Percentiles rank a stretch among this genome's conserved stretches.
Conservation (phyloP, 1,284 basidiomycete genomes). For the Cryptococcus sp. region DNA sequence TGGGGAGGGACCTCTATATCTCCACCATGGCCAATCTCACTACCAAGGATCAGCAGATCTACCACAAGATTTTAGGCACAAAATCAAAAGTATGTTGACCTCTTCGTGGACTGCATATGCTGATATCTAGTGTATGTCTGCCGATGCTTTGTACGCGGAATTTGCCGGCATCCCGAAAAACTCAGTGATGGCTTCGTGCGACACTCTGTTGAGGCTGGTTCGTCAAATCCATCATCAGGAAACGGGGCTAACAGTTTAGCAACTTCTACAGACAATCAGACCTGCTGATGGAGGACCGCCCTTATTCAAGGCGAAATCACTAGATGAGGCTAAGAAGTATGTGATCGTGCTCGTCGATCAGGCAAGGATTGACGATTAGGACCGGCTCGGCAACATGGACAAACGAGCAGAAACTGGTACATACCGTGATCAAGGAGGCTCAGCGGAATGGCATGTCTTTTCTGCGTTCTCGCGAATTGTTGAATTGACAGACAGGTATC, state of each 20-base stretch:
- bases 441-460: slow-evolving; percentile 13
- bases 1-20: background rate
- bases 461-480: background rate
- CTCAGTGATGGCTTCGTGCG: slow-evolving; percentile 19
- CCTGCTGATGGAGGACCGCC: background rate
- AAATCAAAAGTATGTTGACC: slow-evolving; percentile 35
- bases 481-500: slow-evolving; percentile 13
- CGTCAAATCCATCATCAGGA: slow-evolving; percentile 1
- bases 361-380: background rate
- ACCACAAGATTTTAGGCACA: slow-evolving; percentile 39
- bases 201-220: slow-evolving; percentile 20
- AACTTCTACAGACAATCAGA: too few species aligned
- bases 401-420: slow-evolving; percentile 33
- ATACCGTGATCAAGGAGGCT: slow-evolving; percentile 18
- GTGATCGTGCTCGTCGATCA: background rate
- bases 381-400: slow-evolving; percentile 33
- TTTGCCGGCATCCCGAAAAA: slow-evolving; percentile 23
- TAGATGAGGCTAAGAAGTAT: slow-evolving; percentile 34
- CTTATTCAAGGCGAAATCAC: slow-evolving; percentile 27
- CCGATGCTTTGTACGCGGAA: slow-evolving; percentile 20
- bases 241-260: background rate
- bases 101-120: background rate
- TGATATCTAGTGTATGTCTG: slow-evolving; percentile 21
- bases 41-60: slow-evolving; percentile 42
- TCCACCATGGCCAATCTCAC: slow-evolving; percentile 30